Evolutionary conservation across 805 yeast species (phyloP).

Genomic region (Cyberlindnera bimundalis): DNA sequence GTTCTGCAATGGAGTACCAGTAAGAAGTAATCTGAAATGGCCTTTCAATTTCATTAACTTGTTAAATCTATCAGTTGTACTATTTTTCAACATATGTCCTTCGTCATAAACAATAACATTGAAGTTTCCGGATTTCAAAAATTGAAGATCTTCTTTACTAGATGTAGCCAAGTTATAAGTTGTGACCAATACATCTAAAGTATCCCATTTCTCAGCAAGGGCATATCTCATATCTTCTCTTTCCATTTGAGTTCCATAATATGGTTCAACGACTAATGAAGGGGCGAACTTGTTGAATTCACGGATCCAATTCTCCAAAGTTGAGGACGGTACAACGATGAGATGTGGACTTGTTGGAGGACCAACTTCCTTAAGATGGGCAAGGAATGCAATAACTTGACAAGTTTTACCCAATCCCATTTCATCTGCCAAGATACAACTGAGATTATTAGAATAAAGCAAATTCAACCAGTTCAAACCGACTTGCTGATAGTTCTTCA

Average conservation of each 20-base stretch:
- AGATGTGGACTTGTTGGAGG: slow-evolving; percentile 72
- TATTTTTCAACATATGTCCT: slow-evolving; percentile 95
- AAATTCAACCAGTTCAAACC: slow-evolving; percentile 92
- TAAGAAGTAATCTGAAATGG: slow-evolving; percentile 77
- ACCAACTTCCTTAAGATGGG: slow-evolving; percentile 72
- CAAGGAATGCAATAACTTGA: slow-evolving; percentile 90
- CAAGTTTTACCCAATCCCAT: slow-evolving; percentile 98
- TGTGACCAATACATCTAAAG: slow-evolving; percentile 87
- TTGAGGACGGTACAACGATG: slow-evolving; percentile 93
- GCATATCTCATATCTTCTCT: slow-evolving; percentile 80
- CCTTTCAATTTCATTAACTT: slow-evolving; percentile 84
- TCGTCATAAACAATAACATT: slow-evolving; percentile 94
- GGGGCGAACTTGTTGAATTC: slow-evolving; percentile 93
- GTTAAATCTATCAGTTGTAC: slow-evolving; percentile 78
- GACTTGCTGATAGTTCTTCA: slow-evolving; percentile 93
- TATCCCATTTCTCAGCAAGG: slow-evolving; percentile 46
- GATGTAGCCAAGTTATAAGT: slow-evolving; percentile 93
- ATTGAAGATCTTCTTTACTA: slow-evolving; percentile 73
- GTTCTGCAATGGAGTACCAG: slow-evolving; percentile 97
- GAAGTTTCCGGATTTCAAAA: slow-evolving; percentile 69
- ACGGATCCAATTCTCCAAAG: slow-evolving; percentile 95
- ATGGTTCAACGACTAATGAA: slow-evolving; percentile 75
- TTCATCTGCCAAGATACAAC: slow-evolving; percentile 96
- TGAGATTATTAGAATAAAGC: slow-evolving; percentile 70
- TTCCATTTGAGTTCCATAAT: slow-evolving; percentile 84